Percentiles rank a stretch among this genome's conserved stretches.
phyloP scores from a whole-genome alignment of 2,329 filamentous ascomycete genomes.

The Fonsecaea monophora region DNA sequence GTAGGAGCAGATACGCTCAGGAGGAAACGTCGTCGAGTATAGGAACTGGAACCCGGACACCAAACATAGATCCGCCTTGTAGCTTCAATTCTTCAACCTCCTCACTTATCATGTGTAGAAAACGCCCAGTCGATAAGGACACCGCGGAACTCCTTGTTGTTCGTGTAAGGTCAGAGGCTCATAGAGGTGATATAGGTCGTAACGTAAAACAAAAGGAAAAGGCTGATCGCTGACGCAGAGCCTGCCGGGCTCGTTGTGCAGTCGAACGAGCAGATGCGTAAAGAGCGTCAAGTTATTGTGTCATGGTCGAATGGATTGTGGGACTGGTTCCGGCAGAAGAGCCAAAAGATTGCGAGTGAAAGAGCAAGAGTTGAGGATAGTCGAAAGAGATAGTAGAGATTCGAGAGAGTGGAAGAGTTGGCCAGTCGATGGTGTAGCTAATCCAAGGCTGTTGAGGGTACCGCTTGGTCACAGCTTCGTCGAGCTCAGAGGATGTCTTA shows the following conservation, averaged over 20 bases:
- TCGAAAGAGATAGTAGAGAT: constrained; percentile 15
- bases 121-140: constrained; percentile 26
- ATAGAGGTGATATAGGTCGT: constrained; percentile 39
- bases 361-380: constrained; percentile 14
- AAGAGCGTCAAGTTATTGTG: constrained; percentile 39
- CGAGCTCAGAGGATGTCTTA: constrained; percentile 24
- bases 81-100: constrained; percentile 34
- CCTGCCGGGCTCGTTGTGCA: constrained; percentile 39
- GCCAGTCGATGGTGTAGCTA: constrained; percentile 17
- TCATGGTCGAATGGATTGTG: constrained; percentile 32
- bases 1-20: constrained; percentile 30
- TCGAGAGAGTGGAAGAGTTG: constrained; percentile 19
- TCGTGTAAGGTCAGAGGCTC: constrained; percentile 40
- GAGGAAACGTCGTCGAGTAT: constrained; percentile 33
- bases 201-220: constrained; percentile 38
- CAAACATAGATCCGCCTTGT: constrained; percentile 37
- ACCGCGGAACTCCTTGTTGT: constrained; percentile 39
- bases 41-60: constrained; percentile 33
- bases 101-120: constrained; percentile 34
- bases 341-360: constrained; percentile 28
- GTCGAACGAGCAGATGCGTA: constrained; percentile 38
- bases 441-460: not conserved
- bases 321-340: constrained; percentile 34
- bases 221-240: constrained; percentile 39
- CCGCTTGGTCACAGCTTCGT: constrained; percentile 24